Evolutionary conservation across 1,284 basidiomycete genomes (phyloP).

Genomic region (Cryptococcus wingfieldii): DNA sequence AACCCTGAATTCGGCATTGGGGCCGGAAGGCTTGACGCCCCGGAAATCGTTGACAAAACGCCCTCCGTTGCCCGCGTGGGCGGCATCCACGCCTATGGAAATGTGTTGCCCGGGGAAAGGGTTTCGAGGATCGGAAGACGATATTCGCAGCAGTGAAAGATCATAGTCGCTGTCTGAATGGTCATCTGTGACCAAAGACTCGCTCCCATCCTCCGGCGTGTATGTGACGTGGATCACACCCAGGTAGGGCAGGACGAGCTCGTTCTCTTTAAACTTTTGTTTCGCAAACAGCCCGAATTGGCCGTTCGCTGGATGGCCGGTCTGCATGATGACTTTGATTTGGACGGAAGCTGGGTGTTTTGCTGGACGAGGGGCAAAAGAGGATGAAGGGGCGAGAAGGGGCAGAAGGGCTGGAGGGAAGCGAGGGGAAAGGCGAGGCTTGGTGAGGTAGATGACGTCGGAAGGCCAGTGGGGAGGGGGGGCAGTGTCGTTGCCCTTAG

Average conservation of each 20-base stretch:
- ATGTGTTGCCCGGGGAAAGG: constrained; percentile 29
- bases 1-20: constrained; percentile 71
- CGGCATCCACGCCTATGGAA: constrained; percentile 62
- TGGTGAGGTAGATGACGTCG: constrained; percentile 37
- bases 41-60: constrained; percentile 85
- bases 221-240: constrained; percentile 59
- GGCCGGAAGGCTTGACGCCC: constrained; percentile 56
- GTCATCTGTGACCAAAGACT: constrained; percentile 51
- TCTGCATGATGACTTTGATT: constrained; percentile 43
- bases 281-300: constrained; percentile 77
- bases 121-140: constrained; percentile 26
- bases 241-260: constrained; percentile 73
- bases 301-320: constrained; percentile 68
- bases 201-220: constrained; percentile 61
- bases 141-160: constrained; percentile 63
- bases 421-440: constrained; percentile 33
- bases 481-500: constrained; percentile 22
- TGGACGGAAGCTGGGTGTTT: constrained; percentile 28
- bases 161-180: constrained; percentile 65
- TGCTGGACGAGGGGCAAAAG: constrained; percentile 20
- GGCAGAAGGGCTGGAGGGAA: constrained; percentile 36
- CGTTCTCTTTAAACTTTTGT: constrained; percentile 62
- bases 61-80: constrained; percentile 71
- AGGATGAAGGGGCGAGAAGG: constrained; percentile 15
- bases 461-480: constrained; percentile 46